These are phyloP conservation scores for Globisporangium emineosum DNA, from an alignment of 352 stramenopile genomes.

Conservation along the genomic window DNA sequence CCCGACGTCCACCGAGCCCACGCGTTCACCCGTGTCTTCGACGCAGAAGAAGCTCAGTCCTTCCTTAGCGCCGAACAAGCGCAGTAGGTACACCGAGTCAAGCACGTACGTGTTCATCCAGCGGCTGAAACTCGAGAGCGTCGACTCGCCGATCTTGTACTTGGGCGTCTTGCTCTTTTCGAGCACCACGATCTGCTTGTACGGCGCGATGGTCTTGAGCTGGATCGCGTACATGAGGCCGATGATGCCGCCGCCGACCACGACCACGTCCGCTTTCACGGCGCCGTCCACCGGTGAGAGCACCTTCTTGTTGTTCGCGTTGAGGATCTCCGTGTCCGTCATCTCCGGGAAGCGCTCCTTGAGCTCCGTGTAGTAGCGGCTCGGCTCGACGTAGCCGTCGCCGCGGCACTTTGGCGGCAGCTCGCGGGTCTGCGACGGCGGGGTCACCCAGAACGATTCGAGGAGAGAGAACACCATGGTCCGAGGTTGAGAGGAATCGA, in stretches of 20 bases:
- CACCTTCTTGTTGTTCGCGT: constrained; percentile 3
- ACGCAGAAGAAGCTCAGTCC: constrained; percentile 4
- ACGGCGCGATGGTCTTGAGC: not conserved
- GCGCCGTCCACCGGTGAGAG: not conserved
- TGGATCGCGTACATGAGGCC: constrained; percentile 1
- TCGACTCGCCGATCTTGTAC: constrained; percentile 7
- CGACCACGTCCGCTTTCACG: not conserved
- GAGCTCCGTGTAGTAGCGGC: constrained; percentile 1
- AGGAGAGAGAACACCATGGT: not conserved
- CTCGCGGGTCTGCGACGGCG: not conserved
- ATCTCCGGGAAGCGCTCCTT: constrained; percentile 1
- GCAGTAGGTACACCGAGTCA: constrained; percentile 5
- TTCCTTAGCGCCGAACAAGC: not conserved
- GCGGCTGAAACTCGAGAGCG: constrained; percentile 3
- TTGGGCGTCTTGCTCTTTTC: constrained; percentile 1
- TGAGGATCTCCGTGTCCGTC: constrained; percentile 1
- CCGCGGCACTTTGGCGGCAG: not conserved
- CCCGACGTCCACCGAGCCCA: not conserved
- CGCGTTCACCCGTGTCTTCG: not conserved
- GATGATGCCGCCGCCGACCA: constrained; percentile 1
- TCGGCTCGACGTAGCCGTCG: not conserved
- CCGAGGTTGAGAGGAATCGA: not conserved
- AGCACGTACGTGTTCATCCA: constrained; percentile 5
- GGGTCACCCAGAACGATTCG: not conserved
- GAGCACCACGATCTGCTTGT: constrained; percentile 3